A percentile compares a stretch with the other conserved stretches of the same genome.
phyloP scores from a whole-genome alignment of 2,329 filamentous ascomycete species.

The Teratosphaeria epicoccoides region DNA sequence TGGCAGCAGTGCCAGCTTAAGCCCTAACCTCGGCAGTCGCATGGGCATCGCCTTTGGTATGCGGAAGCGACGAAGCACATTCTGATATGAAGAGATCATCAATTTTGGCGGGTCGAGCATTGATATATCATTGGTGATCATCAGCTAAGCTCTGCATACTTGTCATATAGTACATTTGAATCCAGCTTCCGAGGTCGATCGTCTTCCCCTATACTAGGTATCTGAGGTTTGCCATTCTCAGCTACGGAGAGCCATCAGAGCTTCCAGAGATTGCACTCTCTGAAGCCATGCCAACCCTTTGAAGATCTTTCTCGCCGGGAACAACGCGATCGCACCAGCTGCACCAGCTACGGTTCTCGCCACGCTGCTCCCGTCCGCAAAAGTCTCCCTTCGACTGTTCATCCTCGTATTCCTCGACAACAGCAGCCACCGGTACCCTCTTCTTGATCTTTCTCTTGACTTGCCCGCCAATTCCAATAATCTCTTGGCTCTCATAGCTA shows the following conservation, averaged over 20 bases:
- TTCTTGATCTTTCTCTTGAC: conserved; percentile 83
- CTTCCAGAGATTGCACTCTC: conserved; percentile 19
- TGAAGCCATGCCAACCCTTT: conserved; percentile 9
- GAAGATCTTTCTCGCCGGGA: conserved; percentile 18
- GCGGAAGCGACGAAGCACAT: no score
- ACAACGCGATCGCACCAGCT: conserved; percentile 67
- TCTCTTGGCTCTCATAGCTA: conserved; percentile 77
- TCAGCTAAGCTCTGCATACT: no score
- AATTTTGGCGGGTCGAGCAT: no score
- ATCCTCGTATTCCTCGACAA: conserved; percentile 76
- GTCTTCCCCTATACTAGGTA: no score
- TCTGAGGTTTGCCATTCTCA: background rate
- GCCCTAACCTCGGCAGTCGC: background rate
- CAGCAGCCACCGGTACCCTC: conserved; percentile 69
- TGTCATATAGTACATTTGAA: no score
- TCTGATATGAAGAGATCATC: no score
- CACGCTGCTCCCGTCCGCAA: conserved; percentile 59
- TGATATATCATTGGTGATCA: no score
- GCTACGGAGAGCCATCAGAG: conserved; percentile 6
- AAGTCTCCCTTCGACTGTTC: conserved; percentile 57
- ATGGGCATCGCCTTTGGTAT: no score
- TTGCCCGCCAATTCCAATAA: conserved; percentile 79
- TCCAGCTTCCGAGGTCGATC: no score
- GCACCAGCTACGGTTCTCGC: conserved; percentile 70
- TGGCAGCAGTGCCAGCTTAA: no score